These are phyloP conservation scores for Verticillium nubilum DNA, from an alignment of 2,329 filamentous ascomycete genomes.

Conservation along the genomic window DNA sequence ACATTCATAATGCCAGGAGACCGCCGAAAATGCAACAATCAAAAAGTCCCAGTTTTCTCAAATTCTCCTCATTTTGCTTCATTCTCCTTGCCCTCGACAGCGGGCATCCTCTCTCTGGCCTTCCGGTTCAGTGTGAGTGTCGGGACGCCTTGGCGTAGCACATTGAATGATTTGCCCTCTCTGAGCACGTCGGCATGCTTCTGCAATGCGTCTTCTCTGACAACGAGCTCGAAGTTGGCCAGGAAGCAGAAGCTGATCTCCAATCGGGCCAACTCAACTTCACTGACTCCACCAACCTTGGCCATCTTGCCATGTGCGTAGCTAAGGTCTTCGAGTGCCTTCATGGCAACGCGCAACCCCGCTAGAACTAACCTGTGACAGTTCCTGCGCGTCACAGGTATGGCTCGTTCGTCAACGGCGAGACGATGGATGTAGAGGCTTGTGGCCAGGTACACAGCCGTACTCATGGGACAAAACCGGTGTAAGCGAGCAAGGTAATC, in stretches of 20 bases:
- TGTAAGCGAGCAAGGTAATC: constrained; percentile 86
- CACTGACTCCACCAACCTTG: constrained; percentile 82
- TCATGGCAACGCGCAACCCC: constrained; percentile 82
- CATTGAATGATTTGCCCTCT: constrained; percentile 14
- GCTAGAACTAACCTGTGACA: constrained; percentile 83
- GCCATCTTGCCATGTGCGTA: constrained; percentile 82
- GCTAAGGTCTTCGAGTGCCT: constrained; percentile 86
- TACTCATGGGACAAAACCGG: constrained; percentile 87
- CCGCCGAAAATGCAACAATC: neutral
- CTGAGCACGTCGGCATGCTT: constrained; percentile 27
- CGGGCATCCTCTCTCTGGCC: neutral
- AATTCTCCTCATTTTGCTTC: neutral
- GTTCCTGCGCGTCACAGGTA: constrained; percentile 78
- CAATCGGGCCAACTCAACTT: constrained; percentile 72
- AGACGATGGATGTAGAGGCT: constrained; percentile 83
- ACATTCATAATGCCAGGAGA: neutral
- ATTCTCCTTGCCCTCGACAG: constrained; percentile 3
- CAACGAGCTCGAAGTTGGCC: constrained; percentile 76
- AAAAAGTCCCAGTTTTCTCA: neutral
- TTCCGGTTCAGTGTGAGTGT: constrained; percentile 18
- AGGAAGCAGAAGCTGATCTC: constrained; percentile 89
- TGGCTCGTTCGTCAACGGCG: constrained; percentile 68
- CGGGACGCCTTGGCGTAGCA: constrained; percentile 15
- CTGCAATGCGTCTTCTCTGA: constrained; percentile 24
- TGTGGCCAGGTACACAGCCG: constrained; percentile 86